Conservation (phyloP, 2,329 filamentous ascomycete genomes). For the Colletotrichum echinochloae region DNA sequence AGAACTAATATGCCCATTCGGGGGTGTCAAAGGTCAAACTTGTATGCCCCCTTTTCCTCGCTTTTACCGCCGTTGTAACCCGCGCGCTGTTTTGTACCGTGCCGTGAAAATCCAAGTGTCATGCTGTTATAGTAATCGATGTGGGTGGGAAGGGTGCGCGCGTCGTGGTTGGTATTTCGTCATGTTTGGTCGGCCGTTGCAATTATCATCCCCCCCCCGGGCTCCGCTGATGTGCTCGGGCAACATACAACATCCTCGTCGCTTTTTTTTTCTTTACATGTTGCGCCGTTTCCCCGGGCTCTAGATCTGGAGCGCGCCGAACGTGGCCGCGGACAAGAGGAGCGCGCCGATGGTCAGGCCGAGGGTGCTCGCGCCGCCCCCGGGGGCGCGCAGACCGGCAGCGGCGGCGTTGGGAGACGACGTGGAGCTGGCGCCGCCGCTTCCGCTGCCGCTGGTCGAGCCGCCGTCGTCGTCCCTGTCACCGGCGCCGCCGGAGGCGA, state of each 20-base stretch:
- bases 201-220: neutral
- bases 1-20: no score
- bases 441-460: constrained; percentile 28
- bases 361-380: constrained; percentile 47
- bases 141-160: neutral
- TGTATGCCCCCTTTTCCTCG: neutral
- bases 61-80: neutral
- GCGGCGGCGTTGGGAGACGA: constrained; percentile 16
- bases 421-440: constrained; percentile 3
- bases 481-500: constrained; percentile 43
- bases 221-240: neutral
- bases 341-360: constrained; percentile 52
- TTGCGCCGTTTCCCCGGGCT: neutral
- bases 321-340: constrained; percentile 50
- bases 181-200: constrained; percentile 16
- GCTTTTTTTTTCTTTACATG: neutral
- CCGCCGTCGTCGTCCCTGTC: constrained; percentile 20
- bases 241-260: neutral
- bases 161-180: constrained; percentile 11
- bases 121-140: neutral
- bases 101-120: neutral
- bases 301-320: constrained; percentile 41
- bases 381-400: neutral
- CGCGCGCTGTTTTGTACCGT: neutral
- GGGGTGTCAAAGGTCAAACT: no score